Evolutionary conservation across 2,329 filamentous ascomycete genomes (phyloP), one percentile per base, ranked within the genome.

Genomic region (Hypoxylon sp.): DNA sequence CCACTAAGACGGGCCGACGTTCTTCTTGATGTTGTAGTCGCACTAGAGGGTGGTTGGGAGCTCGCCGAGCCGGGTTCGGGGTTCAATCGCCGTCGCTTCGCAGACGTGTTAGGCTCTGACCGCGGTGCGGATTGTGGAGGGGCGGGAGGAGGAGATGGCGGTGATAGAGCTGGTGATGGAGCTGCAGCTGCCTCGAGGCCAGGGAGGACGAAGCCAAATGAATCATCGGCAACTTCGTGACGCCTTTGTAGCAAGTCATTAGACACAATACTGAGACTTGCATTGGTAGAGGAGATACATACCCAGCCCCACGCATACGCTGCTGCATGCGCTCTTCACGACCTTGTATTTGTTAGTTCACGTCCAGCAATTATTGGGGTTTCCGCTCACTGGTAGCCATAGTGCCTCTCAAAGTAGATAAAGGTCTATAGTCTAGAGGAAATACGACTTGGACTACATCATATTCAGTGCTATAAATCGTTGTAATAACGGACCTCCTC

Each of bases 281-380:
- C 14, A 58, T 50, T 13, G 23, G 14, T 17, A 28, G 34, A 19
- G 14, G n/a, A 56, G 7, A 52, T 17, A 77, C 85, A 71, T 82
- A 89, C 88, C 87, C 86, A 45, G 88, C 88, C 67, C 89, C 89
- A 68, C 89, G 87, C 76, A 91, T 85, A 75, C 89, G 88, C 80
- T 89, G 84, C 69, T 88, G 87, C 80, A 90, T 84, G 74, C 87
- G 87, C 76, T 89, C 87, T 72, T 87, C 86, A 72, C 88, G 87
- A 75, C 83, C 85, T 87, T 63, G 45, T 65, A n/a, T 63, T 49
- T 53, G 36, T 64, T 48, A 51, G 60, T 23, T n/a, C 7, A 11
- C 48, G 13, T 53, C 36, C 43, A 3, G 11, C 2, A 6, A n/a
- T 14, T 36, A 5, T 32, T 36, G 21, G 10, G 5, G 48, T 17